Percentiles rank a stretch among this genome's conserved stretches.
Evolutionary conservation across 2,329 filamentous ascomycete species (phyloP).

Genomic region (Penicillium frequentans): DNA sequence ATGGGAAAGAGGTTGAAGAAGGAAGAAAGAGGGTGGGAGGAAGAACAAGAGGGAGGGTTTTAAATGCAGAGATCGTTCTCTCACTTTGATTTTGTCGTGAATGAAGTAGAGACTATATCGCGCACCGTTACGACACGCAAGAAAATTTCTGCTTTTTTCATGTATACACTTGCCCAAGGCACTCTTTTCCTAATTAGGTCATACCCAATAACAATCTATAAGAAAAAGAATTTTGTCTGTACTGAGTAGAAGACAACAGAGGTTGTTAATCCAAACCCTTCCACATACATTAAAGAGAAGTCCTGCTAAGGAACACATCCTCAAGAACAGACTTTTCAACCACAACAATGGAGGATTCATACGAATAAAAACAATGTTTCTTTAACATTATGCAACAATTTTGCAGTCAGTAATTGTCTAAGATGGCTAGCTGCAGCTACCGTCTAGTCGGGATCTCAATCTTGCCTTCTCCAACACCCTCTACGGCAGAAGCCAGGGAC

Average conservation of each 20-base stretch:
- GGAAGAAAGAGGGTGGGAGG: constrained; percentile 1
- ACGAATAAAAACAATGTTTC: neutral
- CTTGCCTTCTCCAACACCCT: neutral
- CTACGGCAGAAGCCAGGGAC: neutral
- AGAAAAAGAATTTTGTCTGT: neutral
- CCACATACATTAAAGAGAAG: neutral
- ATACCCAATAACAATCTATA: neutral
- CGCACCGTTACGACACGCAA: neutral
- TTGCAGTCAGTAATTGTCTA: neutral
- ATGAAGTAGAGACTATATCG: neutral
- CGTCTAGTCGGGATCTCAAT: neutral
- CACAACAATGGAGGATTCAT: neutral
- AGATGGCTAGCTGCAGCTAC: neutral
- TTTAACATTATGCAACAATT: neutral
- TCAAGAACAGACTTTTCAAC: neutral
- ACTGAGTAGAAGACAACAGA: no score
- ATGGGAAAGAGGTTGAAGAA: neutral
- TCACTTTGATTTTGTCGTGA: neutral
- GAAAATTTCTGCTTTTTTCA: neutral
- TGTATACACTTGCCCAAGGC: neutral
- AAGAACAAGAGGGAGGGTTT: neutral
- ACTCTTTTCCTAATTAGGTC: neutral
- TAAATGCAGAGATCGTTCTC: neutral
- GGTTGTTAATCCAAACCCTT: neutral
- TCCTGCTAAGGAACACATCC: neutral